A percentile compares a stretch with the other conserved stretches of the same genome.
These are phyloP conservation scores for Globisporangium takayamanum DNA, from an alignment of 352 stramenopile species.

Conservation along the genomic window DNA sequence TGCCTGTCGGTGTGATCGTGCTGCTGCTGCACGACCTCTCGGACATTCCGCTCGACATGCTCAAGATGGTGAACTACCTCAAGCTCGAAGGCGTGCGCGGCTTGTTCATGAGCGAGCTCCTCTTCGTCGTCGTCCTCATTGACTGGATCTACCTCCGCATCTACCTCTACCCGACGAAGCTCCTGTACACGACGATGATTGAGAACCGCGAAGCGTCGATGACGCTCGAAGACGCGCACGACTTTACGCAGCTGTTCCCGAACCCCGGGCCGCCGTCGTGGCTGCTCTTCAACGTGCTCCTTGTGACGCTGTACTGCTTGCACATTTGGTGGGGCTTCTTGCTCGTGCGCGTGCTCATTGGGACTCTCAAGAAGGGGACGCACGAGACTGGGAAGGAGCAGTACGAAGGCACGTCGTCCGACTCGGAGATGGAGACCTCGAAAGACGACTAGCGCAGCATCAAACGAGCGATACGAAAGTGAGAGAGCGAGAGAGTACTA, in stretches of 20 bases:
- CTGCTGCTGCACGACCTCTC: slow-evolving; percentile 81
- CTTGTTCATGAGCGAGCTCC: slow-evolving; percentile 64
- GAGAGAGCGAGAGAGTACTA: no score
- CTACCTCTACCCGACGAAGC: slow-evolving; percentile 78
- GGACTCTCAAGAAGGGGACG: slow-evolving; percentile 63
- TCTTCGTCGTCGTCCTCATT: slow-evolving; percentile 57
- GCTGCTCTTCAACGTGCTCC: slow-evolving; percentile 78
- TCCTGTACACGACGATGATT: slow-evolving; percentile 71
- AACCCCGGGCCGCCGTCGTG: slow-evolving; percentile 67
- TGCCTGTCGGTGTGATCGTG: slow-evolving; percentile 80
- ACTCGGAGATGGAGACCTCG: slow-evolving; percentile 60
- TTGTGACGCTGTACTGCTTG: slow-evolving; percentile 64
- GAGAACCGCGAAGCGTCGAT: slow-evolving; percentile 74
- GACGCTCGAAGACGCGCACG: slow-evolving; percentile 57
- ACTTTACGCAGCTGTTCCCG: slow-evolving; percentile 64
- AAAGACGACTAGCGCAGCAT: slow-evolving; percentile 36
- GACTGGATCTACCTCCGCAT: slow-evolving; percentile 85
- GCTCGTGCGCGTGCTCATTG: slow-evolving; percentile 59
- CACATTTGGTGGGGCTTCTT: slow-evolving; percentile 85
- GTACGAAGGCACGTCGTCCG: slow-evolving; percentile 78
- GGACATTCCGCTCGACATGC: slow-evolving; percentile 83
- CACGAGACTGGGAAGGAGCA: slow-evolving; percentile 80
- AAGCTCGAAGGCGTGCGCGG: slow-evolving; percentile 72
- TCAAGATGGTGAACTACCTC: slow-evolving; percentile 90
- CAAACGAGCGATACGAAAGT: no score